phyloP scores from a whole-genome alignment of 2,329 filamentous ascomycete genomes.

The Boeremia lycopersici region DNA sequence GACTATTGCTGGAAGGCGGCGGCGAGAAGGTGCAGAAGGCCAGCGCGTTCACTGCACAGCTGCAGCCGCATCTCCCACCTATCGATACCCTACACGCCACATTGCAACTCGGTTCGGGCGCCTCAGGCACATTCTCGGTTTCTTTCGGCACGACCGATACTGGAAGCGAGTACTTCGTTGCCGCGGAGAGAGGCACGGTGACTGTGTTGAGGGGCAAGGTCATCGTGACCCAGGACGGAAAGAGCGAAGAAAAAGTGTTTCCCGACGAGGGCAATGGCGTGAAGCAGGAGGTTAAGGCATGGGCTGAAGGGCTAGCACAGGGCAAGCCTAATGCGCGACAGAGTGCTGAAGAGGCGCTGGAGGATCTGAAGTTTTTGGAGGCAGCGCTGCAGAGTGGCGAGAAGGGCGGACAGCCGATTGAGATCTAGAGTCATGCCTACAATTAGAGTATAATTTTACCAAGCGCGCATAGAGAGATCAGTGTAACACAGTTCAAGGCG shows the following conservation, averaged over 20 bases:
- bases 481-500: no score
- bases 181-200: slow-evolving; percentile 64
- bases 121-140: slow-evolving; percentile 62
- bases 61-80: slow-evolving; percentile 64
- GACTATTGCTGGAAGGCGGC: slow-evolving; percentile 60
- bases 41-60: slow-evolving; percentile 61
- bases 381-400: slow-evolving; percentile 51
- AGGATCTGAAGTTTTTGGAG: slow-evolving; percentile 63
- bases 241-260: slow-evolving; percentile 52
- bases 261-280: slow-evolving; percentile 60
- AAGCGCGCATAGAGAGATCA: no score
- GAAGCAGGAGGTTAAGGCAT: slow-evolving; percentile 65
- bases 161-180: slow-evolving; percentile 62
- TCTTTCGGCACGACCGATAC: slow-evolving; percentile 63
- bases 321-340: slow-evolving; percentile 60
- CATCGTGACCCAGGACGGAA: slow-evolving; percentile 32
- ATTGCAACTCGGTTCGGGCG: slow-evolving; percentile 60
- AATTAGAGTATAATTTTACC: no score
- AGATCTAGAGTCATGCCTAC: slow-evolving; percentile 5
- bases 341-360: slow-evolving; percentile 63
- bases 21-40: slow-evolving; percentile 55
- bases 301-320: slow-evolving; percentile 59
- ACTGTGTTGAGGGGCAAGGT: slow-evolving; percentile 54
- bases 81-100: slow-evolving; percentile 70
- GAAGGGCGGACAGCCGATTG: slow-evolving; percentile 41